Base-by-base conservation (phyloP, 257 asterid species). In the Thymus quinquecostatus region DNA sequence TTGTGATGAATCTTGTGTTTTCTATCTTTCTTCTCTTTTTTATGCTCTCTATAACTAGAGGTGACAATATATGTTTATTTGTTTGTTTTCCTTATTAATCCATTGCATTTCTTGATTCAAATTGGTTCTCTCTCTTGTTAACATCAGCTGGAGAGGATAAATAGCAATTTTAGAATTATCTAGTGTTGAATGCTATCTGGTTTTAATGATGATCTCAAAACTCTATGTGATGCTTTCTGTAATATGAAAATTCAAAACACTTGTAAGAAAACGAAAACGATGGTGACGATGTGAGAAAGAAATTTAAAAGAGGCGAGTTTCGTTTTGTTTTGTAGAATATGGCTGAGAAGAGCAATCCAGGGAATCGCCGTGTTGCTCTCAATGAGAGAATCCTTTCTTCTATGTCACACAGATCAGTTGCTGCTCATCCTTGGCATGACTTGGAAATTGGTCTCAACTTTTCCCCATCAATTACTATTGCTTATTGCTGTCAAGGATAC, bases 391-490 rank as follows among this genome's bases (percentile, higher is more conserved):
- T 92, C 59, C 89, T 90, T 53, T 85, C 92, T 54, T 88, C 98
- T 29, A 82, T 92, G 91, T 80, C 95, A 0, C 78, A 86, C 50
- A 80, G 87, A 81, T 74, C 96, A 6, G 79, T 86, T 58, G 97
- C 98, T 79, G 97, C 97, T 71, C 97, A 92, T 82, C 98, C 98
- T 6, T 90, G 97, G 98, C 98, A 92, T 81, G 98, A 92, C 82
- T 83, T 92, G 81, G 97, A 92, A 79, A 92, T 92, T n/a, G 98
- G 97, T 86, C 80, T 14, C 45, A 44, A 21, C 68, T 70, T 21
- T 53, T 40, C 58, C 38, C 13, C 10, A 6, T 29, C 6, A 3
- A 2, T 55, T 45, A 6, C 1, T 6, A 29, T 12, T 45, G 28
- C 14, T 6, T 40, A 32, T 33, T 30, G n/a, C n/a, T 49, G 45